A percentile compares a stretch with the other conserved stretches of the same genome.
Evolutionary conservation across 1,284 basidiomycete species (phyloP).

Genomic region (Apiotrichum veenhuisii): DNA sequence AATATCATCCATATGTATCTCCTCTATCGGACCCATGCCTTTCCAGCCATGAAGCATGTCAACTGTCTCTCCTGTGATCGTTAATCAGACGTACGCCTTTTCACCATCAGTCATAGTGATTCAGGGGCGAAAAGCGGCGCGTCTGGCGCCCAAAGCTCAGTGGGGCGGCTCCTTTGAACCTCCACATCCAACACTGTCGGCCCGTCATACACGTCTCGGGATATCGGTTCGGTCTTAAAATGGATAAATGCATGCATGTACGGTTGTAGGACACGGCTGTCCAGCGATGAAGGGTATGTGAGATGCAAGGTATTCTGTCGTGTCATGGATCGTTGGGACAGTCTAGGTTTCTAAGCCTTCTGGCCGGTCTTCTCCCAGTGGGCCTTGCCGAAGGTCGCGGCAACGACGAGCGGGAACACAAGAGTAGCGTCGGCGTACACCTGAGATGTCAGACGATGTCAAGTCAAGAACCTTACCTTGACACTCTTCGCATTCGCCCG

Average conservation of each 20-base stretch:
- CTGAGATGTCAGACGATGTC: conserved; percentile 26
- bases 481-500: conserved; percentile 83
- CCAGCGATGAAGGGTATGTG: background rate
- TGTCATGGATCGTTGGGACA: background rate
- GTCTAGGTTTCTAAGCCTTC: background rate
- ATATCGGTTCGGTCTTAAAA: too few species aligned
- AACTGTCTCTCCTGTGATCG: too few species aligned
- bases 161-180: too few species aligned
- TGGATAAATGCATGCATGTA: background rate
- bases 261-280: background rate
- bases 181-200: too few species aligned
- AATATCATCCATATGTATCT: too few species aligned
- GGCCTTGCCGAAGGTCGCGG: conserved; percentile 73
- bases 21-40: too few species aligned
- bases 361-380: conserved; percentile 45
- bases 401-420: conserved; percentile 84
- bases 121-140: too few species aligned
- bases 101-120: too few species aligned
- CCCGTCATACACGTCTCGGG: too few species aligned
- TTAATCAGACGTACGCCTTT: too few species aligned
- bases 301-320: background rate
- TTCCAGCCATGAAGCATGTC: too few species aligned
- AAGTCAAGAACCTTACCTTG: conserved; percentile 59
- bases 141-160: too few species aligned
- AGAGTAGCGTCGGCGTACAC: conserved; percentile 69